Base-by-base conservation (phyloP, 345 rosid genomes). In the Clausena lansium region DNA sequence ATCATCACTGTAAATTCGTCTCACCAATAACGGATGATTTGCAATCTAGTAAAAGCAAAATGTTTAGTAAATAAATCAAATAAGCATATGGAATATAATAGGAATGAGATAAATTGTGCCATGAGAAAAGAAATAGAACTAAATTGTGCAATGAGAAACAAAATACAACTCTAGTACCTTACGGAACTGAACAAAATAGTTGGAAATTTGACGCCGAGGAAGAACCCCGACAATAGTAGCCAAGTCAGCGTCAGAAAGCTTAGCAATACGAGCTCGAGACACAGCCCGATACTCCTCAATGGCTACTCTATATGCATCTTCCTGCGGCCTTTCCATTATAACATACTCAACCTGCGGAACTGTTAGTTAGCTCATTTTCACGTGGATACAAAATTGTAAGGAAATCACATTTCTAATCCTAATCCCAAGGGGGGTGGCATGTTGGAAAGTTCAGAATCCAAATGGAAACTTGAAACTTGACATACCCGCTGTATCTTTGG, bases 11-110 rank as follows among this genome's bases (percentile, higher is more conserved):
- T 92, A 96, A 77, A 94, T 86, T 78, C 93, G 87, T 89, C 99
- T 88, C 78, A 94, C 93, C 78, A 94, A 82, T 77, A 96, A 92
- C 64, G 98, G 99, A 88, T 96, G 99, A 82, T 96, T 96, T 83
- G 98, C 97, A 83, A 96, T 96, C 99, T 94, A 84, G 36, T 73
- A 75, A 64, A 81, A 71, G 65, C 68, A 70, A 33, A 71, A n/a
- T 54, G 35, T 71, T 33, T n/a, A 71, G 64, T 33, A 54, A 59
- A 78, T 7, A 54, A 13, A 70, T 64, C 57, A 71, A 78, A 78
- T 47, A 65, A 73, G 76, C 57, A 63, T 27, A 75, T 27, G 38
- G 39, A 67, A 70, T 57, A 50, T 24, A 41, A 22, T 36, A 38
- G n/a, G n/a, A 59, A 60, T 36, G 9, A 17, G 6, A 74, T 15